Conservation (phyloP, 345 rosid genomes). For the Sisymbrium altissimum region DNA sequence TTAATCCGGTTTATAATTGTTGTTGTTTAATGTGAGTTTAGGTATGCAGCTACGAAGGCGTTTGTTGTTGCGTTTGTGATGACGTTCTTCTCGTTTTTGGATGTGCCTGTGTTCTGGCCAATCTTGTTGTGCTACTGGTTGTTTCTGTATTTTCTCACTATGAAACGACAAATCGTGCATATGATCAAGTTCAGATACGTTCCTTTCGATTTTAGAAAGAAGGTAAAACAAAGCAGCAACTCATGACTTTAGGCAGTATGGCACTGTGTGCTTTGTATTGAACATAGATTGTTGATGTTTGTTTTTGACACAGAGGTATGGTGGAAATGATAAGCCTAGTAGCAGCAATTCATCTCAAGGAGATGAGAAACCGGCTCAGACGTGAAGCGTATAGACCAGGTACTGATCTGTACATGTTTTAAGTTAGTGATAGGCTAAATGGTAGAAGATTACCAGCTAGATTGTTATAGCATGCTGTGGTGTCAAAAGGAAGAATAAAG, state of each 20-base stretch:
- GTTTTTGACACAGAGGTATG: conserved; percentile 37
- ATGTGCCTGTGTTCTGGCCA: conserved; percentile 92
- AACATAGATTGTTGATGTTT: conserved; percentile 4
- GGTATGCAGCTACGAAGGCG: conserved; percentile 78
- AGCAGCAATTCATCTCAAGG: conserved; percentile 22
- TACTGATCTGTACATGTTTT: not conserved
- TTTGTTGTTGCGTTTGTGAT: conserved; percentile 63
- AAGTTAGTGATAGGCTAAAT: not conserved
- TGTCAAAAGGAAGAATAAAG: not conserved
- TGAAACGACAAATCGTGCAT: conserved; percentile 64
- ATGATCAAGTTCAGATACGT: conserved; percentile 64
- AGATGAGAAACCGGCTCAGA: conserved; percentile 5
- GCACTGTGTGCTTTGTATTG: not conserved
- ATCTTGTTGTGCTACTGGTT: conserved; percentile 72
- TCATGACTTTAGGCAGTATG: not conserved
- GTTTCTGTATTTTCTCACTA: conserved; percentile 66
- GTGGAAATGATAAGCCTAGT: conserved; percentile 26
- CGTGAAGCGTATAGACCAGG: not conserved
- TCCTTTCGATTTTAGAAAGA: conserved; percentile 61
- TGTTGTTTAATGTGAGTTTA: conserved; percentile 19
- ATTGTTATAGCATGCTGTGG: no score
- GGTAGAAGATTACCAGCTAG: not conserved
- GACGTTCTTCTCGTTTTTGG: conserved; percentile 71
- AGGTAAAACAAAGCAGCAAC: conserved; percentile 30
- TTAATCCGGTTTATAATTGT: no score